These are phyloP conservation scores for Mortierella sp. DNA, from an alignment of 371 early-diverging fungal genomes.

Conservation along the genomic window DNA sequence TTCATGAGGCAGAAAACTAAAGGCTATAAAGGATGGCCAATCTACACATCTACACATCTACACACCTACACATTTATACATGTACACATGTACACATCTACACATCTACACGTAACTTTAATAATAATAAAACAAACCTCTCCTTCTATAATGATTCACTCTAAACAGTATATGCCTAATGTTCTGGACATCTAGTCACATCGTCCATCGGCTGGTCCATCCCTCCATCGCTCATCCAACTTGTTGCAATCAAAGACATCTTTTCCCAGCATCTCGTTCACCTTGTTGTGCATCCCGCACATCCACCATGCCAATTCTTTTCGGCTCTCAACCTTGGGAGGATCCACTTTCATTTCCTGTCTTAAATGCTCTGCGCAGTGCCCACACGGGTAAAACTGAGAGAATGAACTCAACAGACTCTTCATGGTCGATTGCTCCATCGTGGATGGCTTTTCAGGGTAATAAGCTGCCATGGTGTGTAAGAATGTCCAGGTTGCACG, in stretches of 20 bases:
- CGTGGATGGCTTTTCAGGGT: conserved; percentile 89
- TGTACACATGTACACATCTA: no score
- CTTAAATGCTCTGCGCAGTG: conserved; percentile 92
- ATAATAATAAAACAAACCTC: no score
- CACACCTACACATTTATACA: no score
- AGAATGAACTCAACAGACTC: conserved; percentile 78
- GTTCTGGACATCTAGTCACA: conserved; percentile 64
- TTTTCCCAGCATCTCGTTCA: conserved; percentile 94
- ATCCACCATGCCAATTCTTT: conserved; percentile 88
- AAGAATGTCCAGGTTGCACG: conserved; percentile 97
- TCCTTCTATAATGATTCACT: background rate
- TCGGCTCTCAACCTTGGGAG: conserved; percentile 88
- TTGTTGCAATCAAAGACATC: conserved; percentile 94
- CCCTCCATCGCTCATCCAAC: conserved; percentile 94
- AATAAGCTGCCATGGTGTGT: conserved; percentile 98
- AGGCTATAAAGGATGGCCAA: no score
- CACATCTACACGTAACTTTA: no score
- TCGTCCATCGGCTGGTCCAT: conserved; percentile 83
- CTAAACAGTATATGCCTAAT: background rate
- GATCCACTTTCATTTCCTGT: conserved; percentile 75
- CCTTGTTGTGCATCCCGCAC: conserved; percentile 97
- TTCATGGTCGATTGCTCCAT: conserved; percentile 83
- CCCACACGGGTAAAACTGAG: conserved; percentile 96
- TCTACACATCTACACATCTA: no score
- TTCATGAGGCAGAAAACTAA: conserved; percentile 7